phyloP scores from a whole-genome alignment of 257 asterid genomes.

The Coffea eugenioides region DNA sequence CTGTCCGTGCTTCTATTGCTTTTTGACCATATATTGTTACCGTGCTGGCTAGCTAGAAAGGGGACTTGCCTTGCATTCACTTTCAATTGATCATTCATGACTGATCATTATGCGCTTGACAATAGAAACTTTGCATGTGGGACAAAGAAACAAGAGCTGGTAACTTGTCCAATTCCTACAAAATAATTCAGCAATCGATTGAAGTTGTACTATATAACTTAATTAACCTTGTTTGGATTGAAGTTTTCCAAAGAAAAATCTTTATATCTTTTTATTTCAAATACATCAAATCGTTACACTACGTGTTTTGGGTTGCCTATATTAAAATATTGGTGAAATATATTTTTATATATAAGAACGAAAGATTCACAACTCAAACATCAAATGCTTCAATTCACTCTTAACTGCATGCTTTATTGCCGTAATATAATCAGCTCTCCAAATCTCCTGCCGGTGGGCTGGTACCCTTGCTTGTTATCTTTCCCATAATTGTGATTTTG shows the following conservation, averaged over 20 bases:
- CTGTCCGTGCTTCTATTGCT: neutral
- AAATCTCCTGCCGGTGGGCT: neutral
- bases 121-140: neutral
- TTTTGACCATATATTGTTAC: no score
- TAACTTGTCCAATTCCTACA: neutral
- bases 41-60: neutral
- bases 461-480: neutral
- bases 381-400: neutral
- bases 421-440: neutral
- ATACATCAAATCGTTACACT: no score
- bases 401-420: neutral
- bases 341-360: neutral
- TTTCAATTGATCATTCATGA: neutral
- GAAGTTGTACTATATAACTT: no score
- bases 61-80: neutral
- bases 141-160: neutral
- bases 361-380: neutral
- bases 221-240: no score
- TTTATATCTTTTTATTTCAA: no score
- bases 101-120: neutral
- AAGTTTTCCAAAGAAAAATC: no score
- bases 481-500: neutral
- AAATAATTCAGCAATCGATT: neutral
- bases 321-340: neutral
- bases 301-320: neutral